Evolutionary conservation across 345 rosid genomes (phyloP).

Genomic region (Salix arbutifolia): DNA sequence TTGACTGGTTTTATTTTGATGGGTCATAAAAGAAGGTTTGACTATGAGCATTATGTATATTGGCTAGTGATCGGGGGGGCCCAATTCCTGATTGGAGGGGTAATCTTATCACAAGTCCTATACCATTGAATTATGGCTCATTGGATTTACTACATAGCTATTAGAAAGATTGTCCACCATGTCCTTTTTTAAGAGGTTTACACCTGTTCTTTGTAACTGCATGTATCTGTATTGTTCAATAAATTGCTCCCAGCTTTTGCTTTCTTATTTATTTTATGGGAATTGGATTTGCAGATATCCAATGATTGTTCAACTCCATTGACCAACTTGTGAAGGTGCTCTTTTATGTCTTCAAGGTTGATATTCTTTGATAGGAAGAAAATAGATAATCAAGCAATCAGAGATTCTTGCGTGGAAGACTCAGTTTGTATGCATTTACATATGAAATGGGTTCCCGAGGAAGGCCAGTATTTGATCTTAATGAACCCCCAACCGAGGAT

Average conservation of each 20-base stretch:
- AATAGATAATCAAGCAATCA: neutral
- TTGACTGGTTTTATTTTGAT: neutral
- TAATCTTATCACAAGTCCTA: neutral
- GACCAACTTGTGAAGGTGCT: neutral
- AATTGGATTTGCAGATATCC: conserved; percentile 15
- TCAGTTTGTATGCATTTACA: conserved; percentile 65
- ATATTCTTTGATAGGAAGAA: conserved; percentile 10
- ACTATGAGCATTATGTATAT: neutral
- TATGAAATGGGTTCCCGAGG: conserved; percentile 89
- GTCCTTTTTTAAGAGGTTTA: too few species aligned
- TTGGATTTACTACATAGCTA: neutral
- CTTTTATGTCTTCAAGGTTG: conserved; percentile 18
- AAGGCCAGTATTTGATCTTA: conserved; percentile 89
- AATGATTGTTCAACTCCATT: conserved; percentile 1
- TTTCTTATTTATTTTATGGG: neutral
- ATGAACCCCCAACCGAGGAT: conserved; percentile 85
- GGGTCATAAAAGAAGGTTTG: neutral
- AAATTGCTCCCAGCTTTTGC: neutral
- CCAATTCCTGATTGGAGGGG: conserved; percentile 3
- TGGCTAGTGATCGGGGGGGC: neutral
- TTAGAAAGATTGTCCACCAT: neutral
- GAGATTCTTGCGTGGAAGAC: neutral
- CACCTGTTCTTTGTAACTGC: neutral
- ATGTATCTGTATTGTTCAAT: neutral
- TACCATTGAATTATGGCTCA: neutral